These are phyloP conservation scores for Kwoniella sp. DNA, from an alignment of 768 basidiomycete genomes.

Conservation along the genomic window DNA sequence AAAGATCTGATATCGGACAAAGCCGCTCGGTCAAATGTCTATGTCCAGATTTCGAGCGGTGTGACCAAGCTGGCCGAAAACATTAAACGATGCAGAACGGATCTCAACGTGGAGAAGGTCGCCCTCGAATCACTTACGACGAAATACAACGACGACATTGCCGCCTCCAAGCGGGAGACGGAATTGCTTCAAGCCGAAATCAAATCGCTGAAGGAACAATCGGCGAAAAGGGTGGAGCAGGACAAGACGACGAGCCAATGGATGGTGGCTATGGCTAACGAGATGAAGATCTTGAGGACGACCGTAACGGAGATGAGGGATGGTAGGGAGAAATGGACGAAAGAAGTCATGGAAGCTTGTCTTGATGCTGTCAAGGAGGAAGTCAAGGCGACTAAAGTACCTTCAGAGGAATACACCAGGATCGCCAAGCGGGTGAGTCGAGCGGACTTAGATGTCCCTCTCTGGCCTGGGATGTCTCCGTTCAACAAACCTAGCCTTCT, in stretches of 20 bases:
- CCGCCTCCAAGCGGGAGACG: not conserved
- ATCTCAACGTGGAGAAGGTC: not conserved
- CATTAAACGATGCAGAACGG: slow-evolving; percentile 5
- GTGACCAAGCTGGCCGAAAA: slow-evolving; percentile 2
- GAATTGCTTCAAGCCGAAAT: slow-evolving; percentile 4
- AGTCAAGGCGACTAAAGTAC: slow-evolving; percentile 7
- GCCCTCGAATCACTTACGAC: not conserved
- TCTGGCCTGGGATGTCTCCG: too few relatives aligned
- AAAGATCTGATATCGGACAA: slow-evolving; percentile 2
- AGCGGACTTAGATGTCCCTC: not conserved
- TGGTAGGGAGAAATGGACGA: slow-evolving; percentile 25
- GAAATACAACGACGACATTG: not conserved
- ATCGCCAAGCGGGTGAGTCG: slow-evolving; percentile 19
- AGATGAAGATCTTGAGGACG: slow-evolving; percentile 8
- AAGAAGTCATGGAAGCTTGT: slow-evolving; percentile 23
- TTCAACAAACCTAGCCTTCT: too few relatives aligned
- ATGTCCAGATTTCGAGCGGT: slow-evolving; percentile 8
- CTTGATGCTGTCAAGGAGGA: slow-evolving; percentile 17
- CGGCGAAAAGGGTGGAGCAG: not conserved
- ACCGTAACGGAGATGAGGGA: slow-evolving; percentile 13
- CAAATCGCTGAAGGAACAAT: not conserved
- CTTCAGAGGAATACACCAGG: slow-evolving; percentile 18
- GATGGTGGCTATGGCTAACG: slow-evolving; percentile 7
- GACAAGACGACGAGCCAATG: not conserved
- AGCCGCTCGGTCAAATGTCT: not conserved